These are phyloP conservation scores for Ustilago xerochloae DNA, from an alignment of 1,284 basidiomycete species.

Conservation along the genomic window DNA sequence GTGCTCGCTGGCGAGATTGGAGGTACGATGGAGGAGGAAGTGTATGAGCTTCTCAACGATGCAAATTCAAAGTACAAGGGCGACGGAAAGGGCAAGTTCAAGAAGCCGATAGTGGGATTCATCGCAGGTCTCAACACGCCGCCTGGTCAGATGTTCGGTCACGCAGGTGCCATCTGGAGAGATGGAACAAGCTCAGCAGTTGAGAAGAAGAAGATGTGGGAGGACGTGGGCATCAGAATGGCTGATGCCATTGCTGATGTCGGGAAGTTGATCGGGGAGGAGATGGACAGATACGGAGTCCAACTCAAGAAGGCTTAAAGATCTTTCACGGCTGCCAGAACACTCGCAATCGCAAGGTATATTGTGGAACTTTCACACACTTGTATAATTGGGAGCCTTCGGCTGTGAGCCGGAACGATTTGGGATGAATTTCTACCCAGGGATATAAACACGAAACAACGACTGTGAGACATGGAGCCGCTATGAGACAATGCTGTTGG, in stretches of 20 bases:
- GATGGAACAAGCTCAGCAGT: slow-evolving; percentile 42
- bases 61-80: slow-evolving; percentile 22
- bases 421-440: not conserved
- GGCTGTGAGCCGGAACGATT: no score
- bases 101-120: slow-evolving; percentile 58
- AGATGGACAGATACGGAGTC: slow-evolving; percentile 24
- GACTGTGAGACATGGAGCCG: not conserved
- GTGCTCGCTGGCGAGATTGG: slow-evolving; percentile 58
- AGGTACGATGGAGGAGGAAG: slow-evolving; percentile 61
- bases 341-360: no score
- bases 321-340: no score
- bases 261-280: slow-evolving; percentile 33
- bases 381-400: no score
- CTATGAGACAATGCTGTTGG: slow-evolving; percentile 14
- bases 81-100: slow-evolving; percentile 11
- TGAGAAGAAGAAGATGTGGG: slow-evolving; percentile 48
- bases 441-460: not conserved
- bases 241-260: slow-evolving; percentile 48
- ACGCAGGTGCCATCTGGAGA: slow-evolving; percentile 57
- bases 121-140: slow-evolving; percentile 52
- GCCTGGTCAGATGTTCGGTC: slow-evolving; percentile 55
- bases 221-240: slow-evolving; percentile 42
- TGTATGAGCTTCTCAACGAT: slow-evolving; percentile 37
- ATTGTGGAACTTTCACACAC: no score
- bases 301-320: not conserved